Evolutionary conservation across 2,329 filamentous ascomycete genomes (phyloP), one percentile per base, ranked within the genome.

Genomic region (Sporothrix pallida): DNA sequence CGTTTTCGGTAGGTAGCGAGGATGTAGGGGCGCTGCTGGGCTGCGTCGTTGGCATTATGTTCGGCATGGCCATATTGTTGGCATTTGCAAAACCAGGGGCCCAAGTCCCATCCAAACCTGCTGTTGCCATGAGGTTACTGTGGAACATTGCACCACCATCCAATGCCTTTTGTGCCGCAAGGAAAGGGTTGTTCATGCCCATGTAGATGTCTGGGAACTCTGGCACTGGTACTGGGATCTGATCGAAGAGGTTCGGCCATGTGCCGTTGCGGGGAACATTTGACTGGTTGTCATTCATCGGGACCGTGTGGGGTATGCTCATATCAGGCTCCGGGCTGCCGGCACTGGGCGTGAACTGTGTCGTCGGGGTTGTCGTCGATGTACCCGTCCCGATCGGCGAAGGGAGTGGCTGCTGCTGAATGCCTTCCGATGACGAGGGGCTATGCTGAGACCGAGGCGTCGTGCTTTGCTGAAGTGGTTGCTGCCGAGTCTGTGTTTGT

Each of bases 111-210:
- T 69, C 52, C 9, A 72, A 67, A 17, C 68, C 72, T 1, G 58
- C 48, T 10, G 68, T 48, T 1, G 48, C 72, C 72, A 71, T 67
- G 37, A 73, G 54, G 50, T 70, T 71, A 3, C 58, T 63, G 17
- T 65, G 42, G 17, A 58, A 67, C 68, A 73, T 58, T n/a, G 52
- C 68, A 7, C 42, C 62, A 15, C 69, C 70, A 20, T 74, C 73
- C 12, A 74, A 52, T 13, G 44, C 54, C 46, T 72, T 68, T 17
- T 74, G 73, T 5, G 60, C 63, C 4, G 73, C 60, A 48, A 69
- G 15, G 5, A 71, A 71, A 23, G 80, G 77, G 48, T 78, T 81
- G 48, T 80, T 77, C 48, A 79, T 78, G 6, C 72, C 74, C 46
- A 77, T 74, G 26, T 80, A 77, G 48, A 78, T 73, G 26, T 74